These are phyloP conservation scores for Scutellaria baicalensis DNA, from an alignment of 257 asterid genomes.

Conservation along the genomic window DNA sequence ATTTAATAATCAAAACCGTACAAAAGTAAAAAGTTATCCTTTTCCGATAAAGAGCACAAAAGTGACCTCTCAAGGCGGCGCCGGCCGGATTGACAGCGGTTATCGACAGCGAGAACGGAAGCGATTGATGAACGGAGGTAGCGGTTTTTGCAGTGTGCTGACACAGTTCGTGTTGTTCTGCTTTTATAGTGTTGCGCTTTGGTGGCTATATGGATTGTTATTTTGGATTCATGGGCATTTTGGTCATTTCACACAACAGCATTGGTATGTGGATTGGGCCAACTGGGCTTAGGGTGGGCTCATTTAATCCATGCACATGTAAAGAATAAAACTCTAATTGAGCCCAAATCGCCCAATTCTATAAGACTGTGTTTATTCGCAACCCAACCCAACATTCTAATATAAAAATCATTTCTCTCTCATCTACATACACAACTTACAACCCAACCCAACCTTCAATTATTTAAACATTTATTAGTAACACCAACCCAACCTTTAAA, in stretches of 20 bases:
- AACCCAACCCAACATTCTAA: too few species aligned
- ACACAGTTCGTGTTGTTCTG: neutral
- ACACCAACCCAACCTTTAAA: too few species aligned
- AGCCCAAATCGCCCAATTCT: too few species aligned
- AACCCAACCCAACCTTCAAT: too few species aligned
- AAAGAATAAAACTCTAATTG: too few species aligned
- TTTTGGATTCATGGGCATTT: neutral
- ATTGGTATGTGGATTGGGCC: neutral
- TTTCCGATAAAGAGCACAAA: neutral
- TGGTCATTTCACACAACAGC: neutral
- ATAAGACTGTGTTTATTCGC: too few species aligned
- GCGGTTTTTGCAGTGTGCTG: neutral
- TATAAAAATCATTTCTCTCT: too few species aligned
- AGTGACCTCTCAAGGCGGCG: slow-evolving; percentile 5
- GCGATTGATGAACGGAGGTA: neutral
- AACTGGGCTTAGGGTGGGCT: slow-evolving; percentile 8
- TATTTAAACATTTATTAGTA: too few species aligned
- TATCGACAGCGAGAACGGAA: neutral
- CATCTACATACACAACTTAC: too few species aligned
- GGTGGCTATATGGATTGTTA: neutral
- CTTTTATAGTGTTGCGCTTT: slow-evolving; percentile 1
- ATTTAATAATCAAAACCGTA: neutral
- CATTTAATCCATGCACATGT: too few species aligned
- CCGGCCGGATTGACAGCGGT: neutral
- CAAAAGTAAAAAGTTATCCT: neutral